These are phyloP conservation scores for Cylindrodendrum hubeiense DNA, from an alignment of 2,329 filamentous ascomycete genomes.

Conservation along the genomic window DNA sequence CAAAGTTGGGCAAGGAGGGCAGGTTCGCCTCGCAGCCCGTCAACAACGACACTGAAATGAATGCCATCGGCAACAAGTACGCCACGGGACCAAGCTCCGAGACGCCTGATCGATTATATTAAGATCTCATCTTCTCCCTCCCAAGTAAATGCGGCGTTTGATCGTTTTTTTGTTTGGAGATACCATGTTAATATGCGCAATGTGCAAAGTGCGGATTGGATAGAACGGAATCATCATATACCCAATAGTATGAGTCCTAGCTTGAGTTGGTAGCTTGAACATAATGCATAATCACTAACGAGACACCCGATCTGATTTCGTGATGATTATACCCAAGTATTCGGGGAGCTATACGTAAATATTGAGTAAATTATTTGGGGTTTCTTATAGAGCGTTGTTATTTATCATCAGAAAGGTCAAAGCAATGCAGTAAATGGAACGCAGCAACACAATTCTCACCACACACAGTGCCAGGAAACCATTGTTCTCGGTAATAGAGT, in stretches of 20 bases:
- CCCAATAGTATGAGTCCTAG: constrained; percentile 1
- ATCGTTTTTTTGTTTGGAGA: constrained; percentile 2
- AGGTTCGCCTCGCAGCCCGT: constrained; percentile 52
- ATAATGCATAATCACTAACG: constrained; percentile 15
- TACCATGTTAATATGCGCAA: constrained; percentile 23
- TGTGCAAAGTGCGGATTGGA: constrained; percentile 7
- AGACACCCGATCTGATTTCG: neutral
- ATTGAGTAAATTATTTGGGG: too few species aligned
- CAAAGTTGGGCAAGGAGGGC: constrained; percentile 57
- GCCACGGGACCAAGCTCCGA: constrained; percentile 30
- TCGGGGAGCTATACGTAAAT: too few species aligned
- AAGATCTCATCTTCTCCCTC: neutral
- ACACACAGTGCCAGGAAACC: too few species aligned
- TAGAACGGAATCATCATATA: constrained; percentile 8
- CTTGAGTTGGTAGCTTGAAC: neutral
- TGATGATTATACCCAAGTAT: too few species aligned
- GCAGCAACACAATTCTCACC: too few species aligned
- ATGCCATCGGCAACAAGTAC: constrained; percentile 37
- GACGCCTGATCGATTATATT: constrained; percentile 35
- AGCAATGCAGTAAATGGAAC: too few species aligned
- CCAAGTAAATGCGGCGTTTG: constrained; percentile 12
- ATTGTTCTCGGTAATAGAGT: too few species aligned
- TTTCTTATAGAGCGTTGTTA: too few species aligned
- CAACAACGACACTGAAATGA: constrained; percentile 46
- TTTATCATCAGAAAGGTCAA: too few species aligned